Conservation (phyloP, 768 basidiomycete species). For the Xerocomus spinulosus region DNA sequence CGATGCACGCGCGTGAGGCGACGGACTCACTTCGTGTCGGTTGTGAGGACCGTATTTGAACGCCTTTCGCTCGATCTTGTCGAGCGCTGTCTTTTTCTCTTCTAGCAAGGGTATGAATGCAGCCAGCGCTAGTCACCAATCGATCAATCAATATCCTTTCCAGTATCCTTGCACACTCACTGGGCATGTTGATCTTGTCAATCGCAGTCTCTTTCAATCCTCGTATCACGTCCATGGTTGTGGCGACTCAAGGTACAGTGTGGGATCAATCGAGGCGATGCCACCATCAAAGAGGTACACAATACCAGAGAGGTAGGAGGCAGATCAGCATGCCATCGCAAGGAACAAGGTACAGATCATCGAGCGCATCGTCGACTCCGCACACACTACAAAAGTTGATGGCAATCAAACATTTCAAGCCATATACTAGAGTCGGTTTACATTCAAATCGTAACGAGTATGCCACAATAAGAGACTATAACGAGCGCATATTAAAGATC, state of each 20-base stretch:
- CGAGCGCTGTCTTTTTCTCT: constrained; percentile 42
- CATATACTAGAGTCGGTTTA: background rate
- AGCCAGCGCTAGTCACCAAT: constrained; percentile 36
- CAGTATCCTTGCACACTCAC: constrained; percentile 22
- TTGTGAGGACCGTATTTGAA: constrained; percentile 49
- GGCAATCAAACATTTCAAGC: no score
- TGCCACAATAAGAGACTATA: constrained; percentile 1
- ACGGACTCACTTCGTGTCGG: constrained; percentile 35
- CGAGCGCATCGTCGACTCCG: no score
- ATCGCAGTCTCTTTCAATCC: constrained; percentile 30
- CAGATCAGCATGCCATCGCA: no score
- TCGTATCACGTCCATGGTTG: constrained; percentile 36
- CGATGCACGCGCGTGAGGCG: no score
- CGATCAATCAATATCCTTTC: constrained; percentile 2
- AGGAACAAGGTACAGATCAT: no score
- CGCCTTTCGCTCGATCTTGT: constrained; percentile 44
- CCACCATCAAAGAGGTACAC: background rate
- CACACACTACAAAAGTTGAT: no score
- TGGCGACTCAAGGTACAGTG: background rate
- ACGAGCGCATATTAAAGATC: constrained; percentile 8
- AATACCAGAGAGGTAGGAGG: no score
- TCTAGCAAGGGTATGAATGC: constrained; percentile 51
- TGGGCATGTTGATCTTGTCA: constrained; percentile 30
- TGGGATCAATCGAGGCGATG: constrained; percentile 2
- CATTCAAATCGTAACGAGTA: background rate